Evolutionary conservation across 2,329 filamentous ascomycete species (phyloP).

Genomic region (Lecanoromycetidae sp.): DNA sequence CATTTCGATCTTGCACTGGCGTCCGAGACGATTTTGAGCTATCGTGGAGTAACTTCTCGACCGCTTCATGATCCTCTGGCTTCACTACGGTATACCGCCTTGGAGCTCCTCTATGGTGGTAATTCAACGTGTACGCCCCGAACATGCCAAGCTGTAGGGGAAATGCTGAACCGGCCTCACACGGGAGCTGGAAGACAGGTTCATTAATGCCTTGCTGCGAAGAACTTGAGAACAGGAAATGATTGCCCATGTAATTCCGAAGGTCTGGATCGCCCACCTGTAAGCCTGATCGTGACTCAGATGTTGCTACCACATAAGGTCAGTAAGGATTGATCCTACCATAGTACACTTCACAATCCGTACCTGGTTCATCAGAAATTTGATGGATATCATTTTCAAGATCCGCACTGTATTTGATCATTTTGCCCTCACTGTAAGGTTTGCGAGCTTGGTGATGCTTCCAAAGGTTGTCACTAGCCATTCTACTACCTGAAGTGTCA

Average conservation of each 20-base stretch:
- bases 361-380: too few species aligned
- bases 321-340: too few species aligned
- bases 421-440: too few species aligned
- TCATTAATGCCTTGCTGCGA: neutral
- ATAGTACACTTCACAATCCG: too few species aligned
- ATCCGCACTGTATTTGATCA: too few species aligned
- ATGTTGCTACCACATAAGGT: neutral
- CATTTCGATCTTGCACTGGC: neutral
- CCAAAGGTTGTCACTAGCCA: too few species aligned
- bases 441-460: too few species aligned
- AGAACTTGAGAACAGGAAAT: neutral
- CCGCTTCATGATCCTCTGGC: neutral
- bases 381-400: too few species aligned
- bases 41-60: neutral
- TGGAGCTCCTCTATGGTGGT: slow-evolving; percentile 2
- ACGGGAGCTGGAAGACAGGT: slow-evolving; percentile 1
- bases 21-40: too few species aligned
- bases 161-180: neutral
- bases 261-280: neutral
- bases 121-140: slow-evolving; percentile 9
- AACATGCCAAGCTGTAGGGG: neutral
- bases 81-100: neutral
- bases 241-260: neutral
- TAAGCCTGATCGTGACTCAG: neutral
- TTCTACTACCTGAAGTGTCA: too few species aligned